Evolutionary conservation across 768 basidiomycete species (phyloP).

Genomic region (Leccinum subgranulosum): DNA sequence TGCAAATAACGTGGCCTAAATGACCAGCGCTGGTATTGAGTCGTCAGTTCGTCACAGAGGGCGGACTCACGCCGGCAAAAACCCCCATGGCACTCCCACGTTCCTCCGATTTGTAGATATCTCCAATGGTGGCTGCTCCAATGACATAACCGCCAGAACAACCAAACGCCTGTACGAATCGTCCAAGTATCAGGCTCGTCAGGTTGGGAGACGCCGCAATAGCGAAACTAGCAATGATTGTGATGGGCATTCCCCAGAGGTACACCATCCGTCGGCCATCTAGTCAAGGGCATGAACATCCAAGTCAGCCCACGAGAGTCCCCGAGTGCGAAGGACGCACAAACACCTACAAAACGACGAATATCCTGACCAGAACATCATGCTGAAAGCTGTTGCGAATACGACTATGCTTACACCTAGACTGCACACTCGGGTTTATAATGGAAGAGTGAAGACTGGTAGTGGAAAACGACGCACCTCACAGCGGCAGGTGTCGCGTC

Average conservation of each 20-base stretch:
- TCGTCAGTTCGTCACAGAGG: background rate
- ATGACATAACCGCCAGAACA: constrained; percentile 53
- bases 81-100: constrained; percentile 58
- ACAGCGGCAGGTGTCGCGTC: constrained; percentile 53
- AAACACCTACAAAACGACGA: constrained; percentile 45
- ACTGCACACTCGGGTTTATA: constrained; percentile 41
- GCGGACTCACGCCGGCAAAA: constrained; percentile 46
- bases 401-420: constrained; percentile 18
- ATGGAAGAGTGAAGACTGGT: constrained; percentile 26
- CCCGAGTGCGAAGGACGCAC: background rate
- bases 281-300: constrained; percentile 20
- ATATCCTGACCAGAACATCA: constrained; percentile 51
- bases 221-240: constrained; percentile 57
- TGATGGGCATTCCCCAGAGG: constrained; percentile 55
- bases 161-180: constrained; percentile 66
- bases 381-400: constrained; percentile 42
- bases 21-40: background rate
- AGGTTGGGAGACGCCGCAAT: constrained; percentile 47
- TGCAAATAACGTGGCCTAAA: constrained; percentile 49
- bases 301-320: background rate
- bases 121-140: constrained; percentile 60
- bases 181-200: constrained; percentile 49
- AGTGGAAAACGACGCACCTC: constrained; percentile 36
- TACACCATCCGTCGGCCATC: constrained; percentile 67
- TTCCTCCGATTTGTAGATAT: constrained; percentile 65